phyloP scores from a whole-genome alignment of 2,329 filamentous ascomycete genomes.

The Celoporthe dispersa region DNA sequence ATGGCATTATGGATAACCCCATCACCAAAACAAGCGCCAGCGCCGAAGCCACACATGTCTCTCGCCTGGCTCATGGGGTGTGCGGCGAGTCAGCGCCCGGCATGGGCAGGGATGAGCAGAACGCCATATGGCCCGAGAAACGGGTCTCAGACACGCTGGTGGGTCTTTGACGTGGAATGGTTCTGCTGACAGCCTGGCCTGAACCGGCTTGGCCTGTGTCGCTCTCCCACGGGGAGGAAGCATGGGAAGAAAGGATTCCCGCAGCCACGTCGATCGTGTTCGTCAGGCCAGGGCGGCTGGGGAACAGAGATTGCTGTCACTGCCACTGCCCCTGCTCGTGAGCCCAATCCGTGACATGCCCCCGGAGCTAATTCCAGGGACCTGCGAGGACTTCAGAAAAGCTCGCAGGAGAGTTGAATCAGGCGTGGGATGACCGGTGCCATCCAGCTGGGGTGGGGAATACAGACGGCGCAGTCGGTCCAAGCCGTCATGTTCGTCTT shows the following conservation, averaged over 20 bases:
- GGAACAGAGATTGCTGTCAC: neutral
- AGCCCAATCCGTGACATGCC: conserved; percentile 12
- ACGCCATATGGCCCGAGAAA: conserved; percentile 22
- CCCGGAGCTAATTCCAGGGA: conserved; percentile 14
- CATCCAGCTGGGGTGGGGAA: conserved; percentile 4
- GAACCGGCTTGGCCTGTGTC: neutral
- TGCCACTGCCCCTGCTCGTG: conserved; percentile 9
- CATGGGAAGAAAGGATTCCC: neutral
- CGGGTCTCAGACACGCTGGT: conserved; percentile 25
- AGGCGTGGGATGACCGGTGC: conserved; percentile 11
- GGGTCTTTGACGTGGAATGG: conserved; percentile 6
- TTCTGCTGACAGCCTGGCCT: neutral
- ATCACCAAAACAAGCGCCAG: conserved; percentile 16
- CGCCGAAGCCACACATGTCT: conserved; percentile 25
- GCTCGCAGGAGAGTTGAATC: conserved; percentile 1
- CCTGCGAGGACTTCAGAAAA: conserved; percentile 4
- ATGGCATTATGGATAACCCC: conserved; percentile 11
- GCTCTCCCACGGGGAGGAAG: neutral
- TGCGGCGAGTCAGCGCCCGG: conserved; percentile 24
- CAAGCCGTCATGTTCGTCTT: conserved; percentile 27
- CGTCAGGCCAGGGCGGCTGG: neutral
- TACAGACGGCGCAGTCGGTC: conserved; percentile 14
- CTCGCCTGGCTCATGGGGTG: conserved; percentile 4
- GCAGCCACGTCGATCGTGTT: conserved; percentile 15
- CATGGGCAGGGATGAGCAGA: conserved; percentile 13